Base-by-base conservation (phyloP, 2,329 filamentous ascomycete genomes). In the Trichophyton benhamiae region DNA sequence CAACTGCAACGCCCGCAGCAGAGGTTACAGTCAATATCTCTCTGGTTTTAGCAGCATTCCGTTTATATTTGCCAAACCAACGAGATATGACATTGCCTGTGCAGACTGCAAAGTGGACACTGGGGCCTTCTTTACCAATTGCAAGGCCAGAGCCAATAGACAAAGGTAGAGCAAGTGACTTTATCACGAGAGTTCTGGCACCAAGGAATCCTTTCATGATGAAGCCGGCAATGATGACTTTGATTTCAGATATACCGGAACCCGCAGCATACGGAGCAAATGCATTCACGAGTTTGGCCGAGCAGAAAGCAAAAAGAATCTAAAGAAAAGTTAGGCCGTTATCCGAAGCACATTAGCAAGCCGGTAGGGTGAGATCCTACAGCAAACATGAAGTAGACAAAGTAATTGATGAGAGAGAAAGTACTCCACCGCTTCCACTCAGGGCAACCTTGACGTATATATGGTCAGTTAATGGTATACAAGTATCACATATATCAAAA, bases 131-230 rank as follows among this genome's bases (percentile, higher is more conserved):
- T 71, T 99, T 99, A 60, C 94, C 94, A 11, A 99, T 91, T 0
- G 91, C 96, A 25, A 99, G 78, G 1, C 94, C 94, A 1, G 91
- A 96, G 11, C 88, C 91, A 72, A 99, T 99, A 49, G 92, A 89
- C 52, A 99, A 79, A 0, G 94, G 94, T 57, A 99, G 78, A 25
- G 88, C 89, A 61, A 97, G 83, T 0, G 91, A 95, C 76, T 99
- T 99, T 77, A 99, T 97, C 63, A 94, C 74, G 36, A 99, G 79
- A 3, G 94, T 97, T 83, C 90, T 91, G 68, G 87, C 87, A 20
- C 92, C 91, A 15, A 99, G 81, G 70, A 99, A 99, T 0, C 91
- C 94, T 75, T 97, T 96, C 94, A 99, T 99, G 58, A 97, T 89
- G 72, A 99, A 99, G 2, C 94, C 94, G 3, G 92, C 94, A 70